Conservation (phyloP, 371 early-diverging fungal genomes). For the Mortierella sp. region DNA sequence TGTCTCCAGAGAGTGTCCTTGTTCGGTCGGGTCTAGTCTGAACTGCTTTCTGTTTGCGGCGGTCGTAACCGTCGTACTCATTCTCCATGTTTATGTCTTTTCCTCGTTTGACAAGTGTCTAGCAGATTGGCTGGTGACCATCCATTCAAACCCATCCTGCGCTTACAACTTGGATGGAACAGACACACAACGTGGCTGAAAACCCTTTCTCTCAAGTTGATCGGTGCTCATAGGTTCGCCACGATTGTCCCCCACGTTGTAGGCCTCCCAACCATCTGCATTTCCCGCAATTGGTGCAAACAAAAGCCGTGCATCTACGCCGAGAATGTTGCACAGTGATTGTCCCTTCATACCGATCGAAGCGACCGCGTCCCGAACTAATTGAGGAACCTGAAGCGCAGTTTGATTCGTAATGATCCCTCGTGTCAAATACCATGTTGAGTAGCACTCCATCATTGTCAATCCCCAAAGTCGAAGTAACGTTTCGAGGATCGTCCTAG, state of each 20-base stretch:
- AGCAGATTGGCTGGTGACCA: no score
- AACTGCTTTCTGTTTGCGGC: no score
- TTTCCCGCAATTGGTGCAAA: conserved; percentile 71
- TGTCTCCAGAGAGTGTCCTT: no score
- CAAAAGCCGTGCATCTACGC: conserved; percentile 61
- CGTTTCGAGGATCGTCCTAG: conserved; percentile 16
- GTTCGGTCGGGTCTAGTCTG: no score
- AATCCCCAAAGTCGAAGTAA: conserved; percentile 28
- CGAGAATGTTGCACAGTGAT: conserved; percentile 61
- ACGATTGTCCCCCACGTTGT: conserved; percentile 64
- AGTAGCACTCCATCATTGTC: conserved; percentile 51
- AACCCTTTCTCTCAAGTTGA: conserved; percentile 17
- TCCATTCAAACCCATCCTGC: no score
- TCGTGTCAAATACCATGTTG: conserved; percentile 59
- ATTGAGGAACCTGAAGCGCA: conserved; percentile 41
- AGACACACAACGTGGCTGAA: conserved; percentile 2
- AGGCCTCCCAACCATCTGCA: conserved; percentile 59
- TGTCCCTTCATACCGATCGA: conserved; percentile 58
- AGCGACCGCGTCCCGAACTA: conserved; percentile 51
- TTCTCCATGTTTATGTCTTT: no score
- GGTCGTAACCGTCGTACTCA: no score
- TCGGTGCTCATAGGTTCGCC: conserved; percentile 49
- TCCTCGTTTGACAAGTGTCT: no score
- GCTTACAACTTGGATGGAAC: conserved; percentile 22
- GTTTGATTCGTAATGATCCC: conserved; percentile 53